Conservation (phyloP, 148 eudicot genomes). For the Selenicereus undatus region DNA sequence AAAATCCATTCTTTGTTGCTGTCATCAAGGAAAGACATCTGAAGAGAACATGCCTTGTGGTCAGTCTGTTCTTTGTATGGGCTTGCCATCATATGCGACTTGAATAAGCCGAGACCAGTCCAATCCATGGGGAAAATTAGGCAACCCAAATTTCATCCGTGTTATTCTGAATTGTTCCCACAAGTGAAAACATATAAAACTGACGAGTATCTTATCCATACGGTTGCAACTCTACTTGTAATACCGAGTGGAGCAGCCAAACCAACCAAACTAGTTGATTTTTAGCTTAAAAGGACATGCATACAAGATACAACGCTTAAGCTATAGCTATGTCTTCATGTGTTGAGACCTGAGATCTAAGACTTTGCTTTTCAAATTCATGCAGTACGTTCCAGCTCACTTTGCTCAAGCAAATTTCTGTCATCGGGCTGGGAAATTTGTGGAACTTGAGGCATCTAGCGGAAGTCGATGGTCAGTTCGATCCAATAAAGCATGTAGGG, state of each 20-base stretch:
- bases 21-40: background rate
- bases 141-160: background rate
- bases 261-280: background rate
- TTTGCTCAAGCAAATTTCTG: slow-evolving; percentile 11
- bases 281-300: too few relatives aligned
- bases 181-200: too few relatives aligned
- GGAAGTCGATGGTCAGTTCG: slow-evolving; percentile 32
- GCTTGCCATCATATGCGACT: background rate
- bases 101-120: background rate
- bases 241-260: background rate
- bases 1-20: slow-evolving; percentile 1
- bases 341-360: too few relatives aligned
- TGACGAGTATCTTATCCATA: background rate
- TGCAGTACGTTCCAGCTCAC: slow-evolving; percentile 13
- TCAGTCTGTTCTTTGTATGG: background rate
- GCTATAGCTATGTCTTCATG: too few relatives aligned
- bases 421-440: background rate
- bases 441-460: slow-evolving; percentile 25
- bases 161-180: background rate
- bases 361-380: background rate
- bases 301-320: too few relatives aligned
- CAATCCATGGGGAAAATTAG: too few relatives aligned
- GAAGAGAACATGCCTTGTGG: background rate
- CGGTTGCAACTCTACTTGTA: background rate
- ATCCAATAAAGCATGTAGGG: slow-evolving; percentile 9